Evolutionary conservation across 2,329 filamentous ascomycete genomes (phyloP), one percentile per base, ranked within the genome.

Genomic region (Colletotrichum magnum): DNA sequence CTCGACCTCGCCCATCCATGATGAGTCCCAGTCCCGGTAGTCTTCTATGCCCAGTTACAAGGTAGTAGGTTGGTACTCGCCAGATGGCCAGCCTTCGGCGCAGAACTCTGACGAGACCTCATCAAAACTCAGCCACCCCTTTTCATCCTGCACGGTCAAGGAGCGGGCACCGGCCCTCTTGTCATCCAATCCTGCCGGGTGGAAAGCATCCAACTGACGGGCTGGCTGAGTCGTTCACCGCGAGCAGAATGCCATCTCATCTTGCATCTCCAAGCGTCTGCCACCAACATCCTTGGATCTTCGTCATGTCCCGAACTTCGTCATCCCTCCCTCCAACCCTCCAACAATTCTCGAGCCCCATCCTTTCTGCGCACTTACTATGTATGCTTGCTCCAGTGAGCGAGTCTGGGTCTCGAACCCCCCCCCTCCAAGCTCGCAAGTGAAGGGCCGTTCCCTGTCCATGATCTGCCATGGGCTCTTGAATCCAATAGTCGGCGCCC

Each of bases 101-200:
- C 62, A 48, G 51, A 63, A 47, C n/a, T 56, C 51, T 39, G 51
- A 47, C n/a, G 24, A 56, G 51, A 48, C 15, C 51, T 57, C 60
- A 58, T 61, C 67, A 64, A 48, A 54, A 41, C 67, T 69, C 63
- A 69, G 67, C 62, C 62, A 69, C 66, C 62, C 56, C 50, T 64
- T 36, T 50, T 61, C 26, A 28, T 52, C 48, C 62, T 60, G 62
- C 62, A 69, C 62, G 62, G 66, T 56, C 56, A 60, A 32, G 54
- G 50, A 45, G n/a, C 26, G 58, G 67, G 67, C 64, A 51, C 62
- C 58, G 51, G 50, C 59, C 28, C 43, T 66, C 54, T 69, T 59
- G 50, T 69, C 66, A 47, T 69, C 62, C 62, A 61, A 66, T 52
- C 57, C 57, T 61, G 36, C 18, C 51, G 53, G 12, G 12, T 43